Evolutionary conservation across 1,284 basidiomycete genomes (phyloP), one percentile per base, ranked within the genome.

Genomic region (Exobasidium rhododendri): DNA sequence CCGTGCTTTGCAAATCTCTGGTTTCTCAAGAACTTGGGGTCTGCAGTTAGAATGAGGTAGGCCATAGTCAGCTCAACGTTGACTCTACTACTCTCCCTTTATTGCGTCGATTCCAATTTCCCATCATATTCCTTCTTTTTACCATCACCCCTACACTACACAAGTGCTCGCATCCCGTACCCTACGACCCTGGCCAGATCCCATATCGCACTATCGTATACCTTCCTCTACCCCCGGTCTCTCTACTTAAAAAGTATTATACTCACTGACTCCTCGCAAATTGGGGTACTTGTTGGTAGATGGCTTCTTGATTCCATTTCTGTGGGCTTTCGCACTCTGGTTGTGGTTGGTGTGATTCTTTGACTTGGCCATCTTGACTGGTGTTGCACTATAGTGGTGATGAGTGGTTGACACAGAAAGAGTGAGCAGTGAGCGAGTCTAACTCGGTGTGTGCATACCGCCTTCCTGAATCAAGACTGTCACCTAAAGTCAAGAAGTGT

Each of bases 21-120:
- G 82, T 93, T 93, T 80, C 89, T 88, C 81, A 90, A 88, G 86
- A 92, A 92, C 90, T 93, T 94, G 70, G 89, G 82, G 79, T 93
- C 91, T 55, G 29, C 13, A 30, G 52, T 6, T 6, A 30, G 52
- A 55, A 50, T 5, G 13, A 24, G 47, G 47, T 20, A 50, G 47
- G 26, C 28, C 4, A 17, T 24, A 10, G 44, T 45, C 44, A 45
- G 44, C 24, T n/a, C 10, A 45, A n/a, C n/a, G n/a, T n/a, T 43
- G 40, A 43, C 11, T 43, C 40, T 43, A 43, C n/a, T n/a, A n/a
- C n/a, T n/a, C n/a, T n/a, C n/a, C n/a, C n/a, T n/a, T n/a, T 11
- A 43, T 43, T 43, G 40, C 40, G 40, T 43, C 40, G 10, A 11
- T n/a, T 43, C 10, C n/a, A n/a, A 43, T n/a, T 43, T n/a, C 40